These are phyloP conservation scores for Jaltomata sinuosa DNA, from an alignment of 257 asterid species.

Conservation along the genomic window DNA sequence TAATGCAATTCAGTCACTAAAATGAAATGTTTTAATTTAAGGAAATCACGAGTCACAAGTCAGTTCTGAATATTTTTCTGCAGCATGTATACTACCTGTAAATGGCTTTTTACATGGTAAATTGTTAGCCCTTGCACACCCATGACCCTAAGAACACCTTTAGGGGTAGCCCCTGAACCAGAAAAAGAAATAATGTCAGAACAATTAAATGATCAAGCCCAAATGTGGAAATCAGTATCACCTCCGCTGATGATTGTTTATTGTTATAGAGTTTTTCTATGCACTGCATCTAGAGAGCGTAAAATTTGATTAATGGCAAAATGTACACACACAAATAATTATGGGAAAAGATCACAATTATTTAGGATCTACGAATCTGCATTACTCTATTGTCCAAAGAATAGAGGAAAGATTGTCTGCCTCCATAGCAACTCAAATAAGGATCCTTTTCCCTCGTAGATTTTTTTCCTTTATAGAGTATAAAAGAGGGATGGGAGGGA, in stretches of 20 bases:
- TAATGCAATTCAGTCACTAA: slow-evolving; percentile 9
- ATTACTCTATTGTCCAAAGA: neutral
- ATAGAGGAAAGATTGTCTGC: neutral
- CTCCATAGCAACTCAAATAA: neutral
- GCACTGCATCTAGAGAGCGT: neutral
- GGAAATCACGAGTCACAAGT: neutral
- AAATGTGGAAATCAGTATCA: neutral
- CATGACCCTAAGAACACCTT: slow-evolving; percentile 97
- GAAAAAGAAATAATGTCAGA: neutral
- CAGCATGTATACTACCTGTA: slow-evolving; percentile 70
- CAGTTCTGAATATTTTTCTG: neutral
- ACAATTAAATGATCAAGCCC: neutral
- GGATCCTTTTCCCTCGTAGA: neutral
- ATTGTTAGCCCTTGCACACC: slow-evolving; percentile 96
- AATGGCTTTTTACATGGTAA: slow-evolving; percentile 97
- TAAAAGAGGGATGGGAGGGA: neutral
- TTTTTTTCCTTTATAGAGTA: neutral
- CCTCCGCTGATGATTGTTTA: neutral
- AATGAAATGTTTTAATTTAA: neutral
- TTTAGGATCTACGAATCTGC: neutral
- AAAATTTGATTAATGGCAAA: neutral
- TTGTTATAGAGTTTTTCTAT: neutral
- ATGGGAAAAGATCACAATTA: neutral
- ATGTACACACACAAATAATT: neutral
- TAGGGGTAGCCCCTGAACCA: slow-evolving; percentile 93